phyloP scores from a whole-genome alignment of 345 rosid genomes.

The Linum trigynum region DNA sequence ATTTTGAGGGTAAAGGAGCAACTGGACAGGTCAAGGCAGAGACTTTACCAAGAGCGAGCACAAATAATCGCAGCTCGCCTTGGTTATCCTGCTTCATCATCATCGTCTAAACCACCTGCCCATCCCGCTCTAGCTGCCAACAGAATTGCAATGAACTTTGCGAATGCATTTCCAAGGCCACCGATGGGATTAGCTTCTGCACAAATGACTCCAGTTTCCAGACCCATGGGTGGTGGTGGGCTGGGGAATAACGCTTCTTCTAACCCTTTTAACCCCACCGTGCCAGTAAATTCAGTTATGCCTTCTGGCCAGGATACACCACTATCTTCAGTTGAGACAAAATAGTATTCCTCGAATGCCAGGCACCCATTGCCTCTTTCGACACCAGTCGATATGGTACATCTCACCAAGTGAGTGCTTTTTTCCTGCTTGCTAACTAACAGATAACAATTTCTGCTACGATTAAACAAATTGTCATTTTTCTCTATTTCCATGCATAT shows the following conservation, averaged over 20 bases:
- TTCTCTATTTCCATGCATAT: too few species aligned
- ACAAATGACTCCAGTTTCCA: constrained; percentile 61
- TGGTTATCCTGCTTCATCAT: constrained; percentile 50
- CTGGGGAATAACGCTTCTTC: constrained; percentile 35
- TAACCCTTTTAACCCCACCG: constrained; percentile 32
- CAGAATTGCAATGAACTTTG: constrained; percentile 56
- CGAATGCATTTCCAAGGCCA: constrained; percentile 55
- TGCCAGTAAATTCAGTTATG: constrained; percentile 43
- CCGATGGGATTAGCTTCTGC: constrained; percentile 43
- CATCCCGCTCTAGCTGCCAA: constrained; percentile 50
- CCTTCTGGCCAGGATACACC: constrained; percentile 35
- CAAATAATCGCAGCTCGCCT: constrained; percentile 92
- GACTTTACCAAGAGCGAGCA: constrained; percentile 79
- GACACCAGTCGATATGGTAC: constrained; percentile 3
- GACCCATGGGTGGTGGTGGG: constrained; percentile 47
- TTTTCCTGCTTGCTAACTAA: not conserved
- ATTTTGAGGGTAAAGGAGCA: constrained; percentile 70
- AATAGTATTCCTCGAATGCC: constrained; percentile 16
- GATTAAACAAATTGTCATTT: too few species aligned
- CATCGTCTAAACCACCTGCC: constrained; percentile 43
- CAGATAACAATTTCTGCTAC: too few species aligned
- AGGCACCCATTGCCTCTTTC: constrained; percentile 8
- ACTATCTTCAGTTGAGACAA: constrained; percentile 20
- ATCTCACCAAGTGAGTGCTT: constrained; percentile 23
- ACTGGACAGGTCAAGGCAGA: constrained; percentile 81